Evolutionary conservation across 768 basidiomycete species (phyloP), one percentile per base, ranked within the genome.

Genomic region (Pulveroboletus sp.): DNA sequence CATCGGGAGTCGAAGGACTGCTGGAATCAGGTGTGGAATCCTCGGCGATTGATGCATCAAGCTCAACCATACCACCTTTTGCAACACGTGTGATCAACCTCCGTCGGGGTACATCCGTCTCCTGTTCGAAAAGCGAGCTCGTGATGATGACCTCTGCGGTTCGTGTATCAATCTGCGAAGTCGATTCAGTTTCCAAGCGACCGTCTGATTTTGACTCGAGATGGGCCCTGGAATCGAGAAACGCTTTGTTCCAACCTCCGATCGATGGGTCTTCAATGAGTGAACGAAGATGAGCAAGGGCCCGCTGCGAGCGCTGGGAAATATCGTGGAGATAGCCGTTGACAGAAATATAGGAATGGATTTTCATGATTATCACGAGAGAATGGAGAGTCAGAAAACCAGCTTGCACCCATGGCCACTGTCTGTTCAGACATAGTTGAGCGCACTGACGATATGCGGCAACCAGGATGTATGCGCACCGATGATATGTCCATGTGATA

Each of bases 381-480:
- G 88, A 83, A 64, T 97, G 94, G 42, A 93, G 68, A 1, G 88
- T 94, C 42, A 93, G 72, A 67, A 88, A 94, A 6, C 91, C 93
- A 6, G 88, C 89, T 63, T 97, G 94, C 6, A 97, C 94, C 94
- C 94, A 97, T 30, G 92, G 93, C 94, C 94, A 97, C 59, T 93
- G 79, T 43, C 93, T 89, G 51, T n/a, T 36, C 8, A 36, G 29
- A 36, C 22, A 7, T 17, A 36, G 36, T 31, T 42, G 17, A 35
- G 29, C n/a, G 19, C 11, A 17, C 30, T 32, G 40, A 26, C 14
- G 17, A 17, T 6, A 20, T 14, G 6, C 19, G 32, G 34, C 30
- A 3, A 39, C 29, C 24, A 16, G 36, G 27, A 43, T 37, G 38
- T 13, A 26, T 40, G 56, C 74, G 48, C 52, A 82, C 89, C 87